Evolutionary conservation across 768 basidiomycete species (phyloP), one percentile per base, ranked within the genome.

Genomic region (Pleurotus cornucopiae): DNA sequence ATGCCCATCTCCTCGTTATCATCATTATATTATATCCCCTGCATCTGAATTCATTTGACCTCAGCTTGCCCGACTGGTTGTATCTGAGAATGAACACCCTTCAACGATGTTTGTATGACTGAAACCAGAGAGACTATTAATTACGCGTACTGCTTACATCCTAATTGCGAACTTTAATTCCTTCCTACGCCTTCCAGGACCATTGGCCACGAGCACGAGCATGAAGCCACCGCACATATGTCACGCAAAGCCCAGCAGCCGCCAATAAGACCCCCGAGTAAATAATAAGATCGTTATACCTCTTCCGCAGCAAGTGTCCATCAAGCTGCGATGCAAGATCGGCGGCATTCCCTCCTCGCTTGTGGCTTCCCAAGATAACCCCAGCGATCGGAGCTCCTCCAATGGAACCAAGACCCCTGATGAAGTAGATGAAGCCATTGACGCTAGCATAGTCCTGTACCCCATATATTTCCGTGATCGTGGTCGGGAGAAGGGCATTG

Each of bases 151-250:
- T 9, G 30, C 30, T 34, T 34, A 34, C 30, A 11, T 9, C 30
- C 1, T 34, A 11, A 34, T 34, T 9, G 30, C 3, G 30, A 9
- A 30, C 30, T 7, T 30, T 30, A 9, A 9, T 30, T 34, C 30
- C 30, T 34, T 11, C 30, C 58, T 59, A 77, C 4, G 75, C 76
- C 57, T 67, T 74, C 76, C 75, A 77, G 7, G 44, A 58, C 74
- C 74, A 76, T 23, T 49, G 58, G 1, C 74, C 73, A 56, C 73
- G 74, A 49, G 73, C 68, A 45, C 68, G 64, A 14, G 75, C 72
- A 61, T 78, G 75, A 30, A 74, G 56, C 71, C 72, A 76, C 12
- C 76, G 63, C 49, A 76, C 75, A 59, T 74, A 74, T 26, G 67
- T 66, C 4, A 76, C 70, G 49, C 75, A 76, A 4, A 72, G 18